These are phyloP conservation scores for Simmondsia chinensis DNA, from an alignment of 148 eudicot species.

Conservation along the genomic window DNA sequence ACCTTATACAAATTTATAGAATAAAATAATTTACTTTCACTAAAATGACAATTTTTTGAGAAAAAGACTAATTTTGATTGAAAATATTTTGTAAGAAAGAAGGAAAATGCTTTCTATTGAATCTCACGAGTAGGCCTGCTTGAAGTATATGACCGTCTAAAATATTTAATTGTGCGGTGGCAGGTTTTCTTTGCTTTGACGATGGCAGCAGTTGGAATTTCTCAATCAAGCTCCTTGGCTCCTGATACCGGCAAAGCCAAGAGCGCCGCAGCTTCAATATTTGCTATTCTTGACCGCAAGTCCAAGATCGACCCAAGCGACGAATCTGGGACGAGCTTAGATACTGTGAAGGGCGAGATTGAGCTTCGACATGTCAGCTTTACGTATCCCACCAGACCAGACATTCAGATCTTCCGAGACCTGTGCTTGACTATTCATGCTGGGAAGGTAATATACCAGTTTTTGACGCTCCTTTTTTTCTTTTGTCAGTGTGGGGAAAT, in stretches of 20 bases:
- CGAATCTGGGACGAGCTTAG: slow-evolving; percentile 44
- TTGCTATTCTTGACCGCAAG: slow-evolving; percentile 50
- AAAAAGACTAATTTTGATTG: too few relatives aligned
- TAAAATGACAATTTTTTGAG: too few relatives aligned
- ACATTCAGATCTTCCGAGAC: slow-evolving; percentile 46
- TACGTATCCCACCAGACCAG: slow-evolving; percentile 59
- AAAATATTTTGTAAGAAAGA: too few relatives aligned
- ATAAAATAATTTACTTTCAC: too few relatives aligned
- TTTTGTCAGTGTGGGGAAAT: too few relatives aligned
- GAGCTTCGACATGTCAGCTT: slow-evolving; percentile 50
- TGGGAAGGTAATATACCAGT: slow-evolving; percentile 37
- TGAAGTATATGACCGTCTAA: too few relatives aligned
- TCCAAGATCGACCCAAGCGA: slow-evolving; percentile 61
- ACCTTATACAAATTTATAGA: too few relatives aligned
- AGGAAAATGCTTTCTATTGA: too few relatives aligned
- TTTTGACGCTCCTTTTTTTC: neutral
- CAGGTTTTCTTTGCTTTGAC: slow-evolving; percentile 67
- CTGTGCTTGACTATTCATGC: slow-evolving; percentile 39
- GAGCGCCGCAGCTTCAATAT: slow-evolving; percentile 44
- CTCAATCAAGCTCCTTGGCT: slow-evolving; percentile 39
- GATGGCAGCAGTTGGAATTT: slow-evolving; percentile 47
- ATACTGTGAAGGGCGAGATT: slow-evolving; percentile 50
- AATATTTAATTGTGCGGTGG: too few relatives aligned
- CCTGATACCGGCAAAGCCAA: slow-evolving; percentile 59
- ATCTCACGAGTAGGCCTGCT: too few relatives aligned